These are phyloP conservation scores for Dorcoceras hygrometricum DNA, from an alignment of 257 asterid genomes.

Conservation along the genomic window DNA sequence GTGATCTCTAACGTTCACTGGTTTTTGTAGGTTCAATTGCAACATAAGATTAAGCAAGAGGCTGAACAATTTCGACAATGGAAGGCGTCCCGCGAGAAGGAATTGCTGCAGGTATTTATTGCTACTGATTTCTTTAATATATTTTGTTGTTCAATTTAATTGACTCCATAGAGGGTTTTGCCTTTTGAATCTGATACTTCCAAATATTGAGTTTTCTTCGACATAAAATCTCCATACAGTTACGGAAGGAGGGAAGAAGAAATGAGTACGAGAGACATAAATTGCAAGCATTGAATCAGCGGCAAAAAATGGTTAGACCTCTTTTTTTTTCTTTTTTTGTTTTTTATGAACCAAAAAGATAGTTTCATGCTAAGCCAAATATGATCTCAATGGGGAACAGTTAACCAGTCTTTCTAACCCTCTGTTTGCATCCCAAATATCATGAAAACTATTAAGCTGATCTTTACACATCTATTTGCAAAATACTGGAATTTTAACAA, in stretches of 20 bases:
- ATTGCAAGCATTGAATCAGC: slow-evolving; percentile 91
- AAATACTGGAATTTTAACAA: not conserved
- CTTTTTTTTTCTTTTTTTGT: not conserved
- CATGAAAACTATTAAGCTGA: not conserved
- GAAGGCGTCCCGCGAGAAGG: slow-evolving; percentile 99
- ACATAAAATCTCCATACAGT: slow-evolving; percentile 39
- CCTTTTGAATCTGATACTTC: not conserved
- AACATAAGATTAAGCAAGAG: slow-evolving; percentile 95
- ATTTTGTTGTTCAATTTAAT: not conserved
- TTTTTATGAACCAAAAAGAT: too few relatives aligned
- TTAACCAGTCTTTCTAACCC: too few relatives aligned
- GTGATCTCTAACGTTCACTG: slow-evolving; percentile 12
- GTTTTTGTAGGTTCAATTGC: slow-evolving; percentile 80
- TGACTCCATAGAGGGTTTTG: slow-evolving; percentile 2
- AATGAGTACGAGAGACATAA: slow-evolving; percentile 97
- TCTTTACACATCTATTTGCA: not conserved
- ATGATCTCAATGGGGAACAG: too few relatives aligned
- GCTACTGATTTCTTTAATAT: not conserved
- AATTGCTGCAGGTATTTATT: slow-evolving; percentile 73
- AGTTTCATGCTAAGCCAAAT: not conserved
- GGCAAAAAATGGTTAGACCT: slow-evolving; percentile 83
- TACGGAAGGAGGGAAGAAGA: slow-evolving; percentile 95
- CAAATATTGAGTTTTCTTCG: not conserved
- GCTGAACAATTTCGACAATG: slow-evolving; percentile 97
- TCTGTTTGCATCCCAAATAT: not conserved